phyloP scores from a whole-genome alignment of 352 stramenopile species.

The Phytophthora rubi region DNA sequence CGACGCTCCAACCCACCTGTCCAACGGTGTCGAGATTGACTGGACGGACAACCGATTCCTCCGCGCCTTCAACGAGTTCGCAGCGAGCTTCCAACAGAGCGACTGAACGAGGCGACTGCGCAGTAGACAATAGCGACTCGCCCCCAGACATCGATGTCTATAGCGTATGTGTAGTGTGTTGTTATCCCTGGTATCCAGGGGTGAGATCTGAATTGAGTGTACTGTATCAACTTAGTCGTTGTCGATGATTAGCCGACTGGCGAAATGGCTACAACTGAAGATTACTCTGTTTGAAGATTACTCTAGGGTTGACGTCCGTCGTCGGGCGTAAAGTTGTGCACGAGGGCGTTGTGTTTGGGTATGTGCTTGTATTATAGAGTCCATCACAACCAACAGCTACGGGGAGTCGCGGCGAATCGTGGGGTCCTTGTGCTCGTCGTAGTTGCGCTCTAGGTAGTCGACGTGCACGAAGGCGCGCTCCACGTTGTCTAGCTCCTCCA shows the following conservation, averaged over 20 bases:
- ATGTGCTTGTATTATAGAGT: too few species aligned
- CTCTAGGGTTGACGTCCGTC: too few species aligned
- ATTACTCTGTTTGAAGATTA: too few species aligned
- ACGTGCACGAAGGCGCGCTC: conserved; percentile 98
- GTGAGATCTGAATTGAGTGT: too few species aligned
- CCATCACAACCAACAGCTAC: conserved; percentile 2
- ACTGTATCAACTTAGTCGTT: too few species aligned
- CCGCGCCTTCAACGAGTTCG: conserved; percentile 41
- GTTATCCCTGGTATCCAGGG: too few species aligned
- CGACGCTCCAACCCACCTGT: conserved; percentile 29
- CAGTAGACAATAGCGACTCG: neutral
- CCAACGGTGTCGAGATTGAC: conserved; percentile 30
- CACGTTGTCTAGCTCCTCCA: conserved; percentile 95
- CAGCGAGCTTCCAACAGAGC: conserved; percentile 20
- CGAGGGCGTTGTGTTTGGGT: too few species aligned
- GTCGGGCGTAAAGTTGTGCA: too few species aligned
- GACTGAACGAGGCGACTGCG: neutral
- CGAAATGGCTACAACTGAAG: too few species aligned
- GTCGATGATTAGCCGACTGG: too few species aligned
- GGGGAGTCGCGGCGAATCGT: conserved; percentile 64
- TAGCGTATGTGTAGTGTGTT: neutral
- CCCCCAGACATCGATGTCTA: neutral
- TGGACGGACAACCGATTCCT: conserved; percentile 44
- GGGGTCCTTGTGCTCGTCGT: conserved; percentile 91
- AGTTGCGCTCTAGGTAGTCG: conserved; percentile 93